Evolutionary conservation across 2,329 filamentous ascomycete species (phyloP), one percentile per base, ranked within the genome.

Genomic region (Colletotrichum tofieldiae): DNA sequence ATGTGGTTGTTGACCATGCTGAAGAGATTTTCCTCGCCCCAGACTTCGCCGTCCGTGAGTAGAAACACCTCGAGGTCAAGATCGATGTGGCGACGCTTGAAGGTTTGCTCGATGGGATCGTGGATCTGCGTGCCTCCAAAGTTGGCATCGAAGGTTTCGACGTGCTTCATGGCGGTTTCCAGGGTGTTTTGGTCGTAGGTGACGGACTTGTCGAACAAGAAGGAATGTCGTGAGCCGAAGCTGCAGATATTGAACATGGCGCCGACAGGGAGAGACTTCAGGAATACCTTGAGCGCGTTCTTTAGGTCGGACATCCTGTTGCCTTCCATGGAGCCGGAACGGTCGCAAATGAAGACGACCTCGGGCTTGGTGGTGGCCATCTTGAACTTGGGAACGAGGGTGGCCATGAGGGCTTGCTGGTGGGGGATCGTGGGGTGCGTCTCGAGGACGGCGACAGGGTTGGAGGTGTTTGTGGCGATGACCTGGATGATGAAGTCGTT

Each of bases 261-360:
- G 6, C 90, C 90, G 1, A 91, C 75, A 0, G 91, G 91, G 2
- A 93, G 82, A 0, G 90, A 92, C 77, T 91, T 92, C 68, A 93
- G 81, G 75, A 93, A 93, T 29, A 93, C 82, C 6, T 87, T 85
- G 29, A 93, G 82, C 0, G 91, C 90, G 1, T 85, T 81, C 32
- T 85, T 81, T 3, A 92, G 83, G 41, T 90, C 86, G 0, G 75
- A 73, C 1, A 92, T 92, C 49, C 86, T 88, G 0, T 79, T 77
- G 0, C 52, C 35, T 6, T 55, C 8, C 91, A 93, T 93, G 71
- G 91, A 93, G 0, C 91, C 92, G 67, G 91, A 93, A 63, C 92
- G 87, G 78, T 95, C 93, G 67, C 91, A 92, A 5, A 95, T 82
- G 75, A 95, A 94, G 23, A 94, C 88, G 29, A 95, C 86, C 77